A percentile compares a stretch with the other conserved stretches of the same genome.
Conservation (phyloP, 306 rosid species). For the Biancaea sappan region DNA sequence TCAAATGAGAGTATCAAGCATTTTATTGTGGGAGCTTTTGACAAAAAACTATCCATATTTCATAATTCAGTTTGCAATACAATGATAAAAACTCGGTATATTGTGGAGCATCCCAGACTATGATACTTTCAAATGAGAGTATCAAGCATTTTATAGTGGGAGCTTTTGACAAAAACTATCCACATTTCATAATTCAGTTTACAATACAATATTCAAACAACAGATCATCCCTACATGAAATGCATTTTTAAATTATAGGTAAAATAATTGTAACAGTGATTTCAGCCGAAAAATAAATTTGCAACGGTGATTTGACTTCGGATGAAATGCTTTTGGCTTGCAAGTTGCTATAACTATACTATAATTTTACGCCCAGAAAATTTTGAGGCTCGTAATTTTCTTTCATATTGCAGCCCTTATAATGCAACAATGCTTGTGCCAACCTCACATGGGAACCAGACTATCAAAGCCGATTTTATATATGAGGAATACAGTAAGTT, state of each 20-base stretch:
- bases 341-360: slow-evolving; percentile 13
- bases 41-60: not conserved
- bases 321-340: slow-evolving; percentile 10
- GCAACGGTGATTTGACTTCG: not conserved
- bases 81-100: slow-evolving; percentile 12
- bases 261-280: not conserved
- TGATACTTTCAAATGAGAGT: not conserved
- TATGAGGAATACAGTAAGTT: slow-evolving; percentile 83
- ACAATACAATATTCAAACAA: slow-evolving; percentile 1
- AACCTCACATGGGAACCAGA: slow-evolving; percentile 67
- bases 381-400: slow-evolving; percentile 32
- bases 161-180: not conserved
- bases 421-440: slow-evolving; percentile 63
- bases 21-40: slow-evolving; percentile 11
- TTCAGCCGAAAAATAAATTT: not conserved
- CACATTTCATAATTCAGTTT: not conserved
- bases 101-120: slow-evolving; percentile 9
- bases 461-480: slow-evolving; percentile 77
- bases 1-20: not conserved
- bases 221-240: slow-evolving; percentile 19
- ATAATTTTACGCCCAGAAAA: too few species aligned
- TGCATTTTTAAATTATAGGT: not conserved
- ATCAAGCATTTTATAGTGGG: slow-evolving; percentile 9
- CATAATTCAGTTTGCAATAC: not conserved
- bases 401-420: slow-evolving; percentile 76